A percentile compares a stretch with the other conserved stretches of the same genome.
Evolutionary conservation across 768 basidiomycete species (phyloP).

Genomic region (Coprinellus micaceus): DNA sequence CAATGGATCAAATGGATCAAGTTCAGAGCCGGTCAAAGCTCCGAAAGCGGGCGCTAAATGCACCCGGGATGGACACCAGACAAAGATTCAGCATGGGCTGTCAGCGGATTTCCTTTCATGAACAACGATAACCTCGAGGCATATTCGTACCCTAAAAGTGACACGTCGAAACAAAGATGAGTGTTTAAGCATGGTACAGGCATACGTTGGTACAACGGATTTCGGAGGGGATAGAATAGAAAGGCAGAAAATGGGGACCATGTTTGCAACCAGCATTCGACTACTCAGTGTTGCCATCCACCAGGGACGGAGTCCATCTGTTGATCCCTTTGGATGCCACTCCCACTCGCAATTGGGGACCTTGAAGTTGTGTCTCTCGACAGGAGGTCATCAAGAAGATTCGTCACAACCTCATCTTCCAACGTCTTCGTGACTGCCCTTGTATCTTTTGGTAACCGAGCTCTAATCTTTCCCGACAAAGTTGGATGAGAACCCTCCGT

Average conservation of each 20-base stretch:
- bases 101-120: too few species aligned
- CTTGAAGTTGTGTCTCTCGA: slow-evolving; percentile 24
- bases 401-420: slow-evolving; percentile 66
- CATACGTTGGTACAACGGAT: too few species aligned
- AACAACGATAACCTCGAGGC: too few species aligned
- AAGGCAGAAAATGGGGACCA: background rate
- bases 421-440: slow-evolving; percentile 46
- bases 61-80: too few species aligned
- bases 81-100: too few species aligned
- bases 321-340: slow-evolving; percentile 29
- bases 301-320: slow-evolving; percentile 29
- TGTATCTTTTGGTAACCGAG: slow-evolving; percentile 42
- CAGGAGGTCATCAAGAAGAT: slow-evolving; percentile 55
- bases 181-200: too few species aligned
- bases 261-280: background rate
- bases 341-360: slow-evolving; percentile 30
- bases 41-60: too few species aligned
- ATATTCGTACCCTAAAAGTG: too few species aligned
- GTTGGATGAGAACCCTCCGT: slow-evolving; percentile 53
- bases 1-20: too few species aligned
- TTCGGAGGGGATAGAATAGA: too few species aligned
- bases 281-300: slow-evolving; percentile 46
- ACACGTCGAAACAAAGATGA: too few species aligned
- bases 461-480: slow-evolving; percentile 46
- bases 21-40: too few species aligned